A percentile compares a stretch with the other conserved stretches of the same genome.
phyloP scores from a whole-genome alignment of 257 asterid species.

The Nicotiana knightiana region DNA sequence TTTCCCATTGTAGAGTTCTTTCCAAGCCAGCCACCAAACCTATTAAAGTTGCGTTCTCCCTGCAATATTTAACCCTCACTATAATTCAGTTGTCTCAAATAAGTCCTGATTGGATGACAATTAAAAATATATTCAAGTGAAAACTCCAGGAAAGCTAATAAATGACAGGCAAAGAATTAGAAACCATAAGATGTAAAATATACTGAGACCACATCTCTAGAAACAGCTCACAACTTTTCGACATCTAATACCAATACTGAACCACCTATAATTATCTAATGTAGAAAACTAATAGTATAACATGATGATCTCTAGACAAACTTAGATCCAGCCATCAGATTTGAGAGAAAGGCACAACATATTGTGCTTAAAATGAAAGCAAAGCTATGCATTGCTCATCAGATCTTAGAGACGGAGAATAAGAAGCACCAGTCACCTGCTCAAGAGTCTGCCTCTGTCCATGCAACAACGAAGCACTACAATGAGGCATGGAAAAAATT shows the following conservation, averaged over 20 bases:
- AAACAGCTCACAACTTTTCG: neutral
- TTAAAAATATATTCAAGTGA: neutral
- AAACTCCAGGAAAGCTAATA: neutral
- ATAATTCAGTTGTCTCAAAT: neutral
- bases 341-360: neutral
- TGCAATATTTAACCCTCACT: constrained; percentile 24
- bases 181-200: neutral
- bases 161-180: neutral
- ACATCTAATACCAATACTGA: neutral
- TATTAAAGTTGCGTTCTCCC: constrained; percentile 94
- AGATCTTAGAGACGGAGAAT: neutral
- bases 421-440: constrained; percentile 50
- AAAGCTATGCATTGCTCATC: neutral
- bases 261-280: constrained; percentile 1
- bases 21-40: constrained; percentile 99
- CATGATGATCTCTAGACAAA: neutral
- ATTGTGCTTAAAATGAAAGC: neutral
- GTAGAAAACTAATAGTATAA: neutral
- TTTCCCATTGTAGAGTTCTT: constrained; percentile 90
- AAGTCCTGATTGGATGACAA: neutral
- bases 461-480: constrained; percentile 83
- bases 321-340: neutral
- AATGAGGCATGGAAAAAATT: neutral
- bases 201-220: neutral
- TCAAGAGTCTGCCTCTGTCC: constrained; percentile 83